These are phyloP conservation scores for Asterella californica DNA, from an alignment of 225 moss, liverwort and hornwort genomes.

Conservation along the genomic window DNA sequence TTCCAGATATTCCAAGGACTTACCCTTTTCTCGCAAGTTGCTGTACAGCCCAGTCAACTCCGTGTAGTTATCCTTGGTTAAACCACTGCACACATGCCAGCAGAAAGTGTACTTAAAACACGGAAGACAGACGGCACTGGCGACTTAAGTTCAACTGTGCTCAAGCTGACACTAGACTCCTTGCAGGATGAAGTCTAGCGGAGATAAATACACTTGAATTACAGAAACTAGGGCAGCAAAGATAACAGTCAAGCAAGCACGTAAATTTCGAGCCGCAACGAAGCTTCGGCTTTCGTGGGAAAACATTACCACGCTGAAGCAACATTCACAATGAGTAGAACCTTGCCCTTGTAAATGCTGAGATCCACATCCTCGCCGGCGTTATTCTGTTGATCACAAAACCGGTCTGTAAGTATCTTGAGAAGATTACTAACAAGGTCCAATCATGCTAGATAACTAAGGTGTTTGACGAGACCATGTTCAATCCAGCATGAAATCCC, in stretches of 20 bases:
- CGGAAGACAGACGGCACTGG: not conserved
- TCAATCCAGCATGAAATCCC: not conserved
- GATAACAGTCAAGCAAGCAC: not conserved
- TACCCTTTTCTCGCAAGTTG: constrained; percentile 57
- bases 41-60: constrained; percentile 68
- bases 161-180: no score
- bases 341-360: constrained; percentile 75
- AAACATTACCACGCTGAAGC: constrained; percentile 76
- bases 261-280: not conserved
- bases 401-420: not conserved
- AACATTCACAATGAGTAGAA: constrained; percentile 88
- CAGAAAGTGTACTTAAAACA: not conserved
- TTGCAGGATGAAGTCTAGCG: not conserved
- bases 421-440: not conserved
- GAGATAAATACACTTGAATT: not conserved
- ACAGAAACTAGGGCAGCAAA: not conserved
- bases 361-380: constrained; percentile 61
- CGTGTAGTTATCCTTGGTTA: constrained; percentile 74
- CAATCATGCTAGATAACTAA: no score
- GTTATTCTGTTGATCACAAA: constrained; percentile 50
- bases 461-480: not conserved
- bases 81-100: constrained; percentile 46
- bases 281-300: not conserved
- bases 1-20: not conserved
- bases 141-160: no score